phyloP scores from a whole-genome alignment of 1,284 basidiomycete genomes.

The Rhodotorula sp. region DNA sequence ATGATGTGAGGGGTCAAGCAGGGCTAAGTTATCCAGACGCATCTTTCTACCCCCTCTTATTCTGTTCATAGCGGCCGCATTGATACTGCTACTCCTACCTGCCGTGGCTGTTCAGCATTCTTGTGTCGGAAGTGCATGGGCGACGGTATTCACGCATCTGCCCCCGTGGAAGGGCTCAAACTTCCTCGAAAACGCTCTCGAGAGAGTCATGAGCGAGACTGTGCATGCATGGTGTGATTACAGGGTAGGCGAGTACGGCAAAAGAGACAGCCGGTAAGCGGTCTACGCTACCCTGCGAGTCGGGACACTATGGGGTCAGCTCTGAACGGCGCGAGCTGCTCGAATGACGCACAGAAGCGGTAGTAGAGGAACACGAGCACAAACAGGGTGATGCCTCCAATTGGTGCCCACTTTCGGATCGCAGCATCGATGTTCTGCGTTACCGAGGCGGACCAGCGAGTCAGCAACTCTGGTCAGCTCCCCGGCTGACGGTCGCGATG shows the following conservation, averaged over 20 bases:
- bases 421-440: slow-evolving; percentile 67
- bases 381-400: slow-evolving; percentile 76
- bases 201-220: not conserved
- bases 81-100: not conserved
- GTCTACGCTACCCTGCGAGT: slow-evolving; percentile 1
- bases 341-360: slow-evolving; percentile 62
- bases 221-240: not conserved
- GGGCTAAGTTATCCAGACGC: not conserved
- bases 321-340: not conserved
- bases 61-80: not conserved
- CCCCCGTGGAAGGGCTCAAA: not conserved
- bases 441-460: too few species aligned
- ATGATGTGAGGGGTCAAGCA: not conserved
- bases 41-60: too few species aligned
- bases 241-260: not conserved
- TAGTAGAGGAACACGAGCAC: slow-evolving; percentile 87
- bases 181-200: not conserved
- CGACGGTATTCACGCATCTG: too few species aligned
- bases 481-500: too few species aligned
- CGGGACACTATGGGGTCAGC: not conserved
- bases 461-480: not conserved
- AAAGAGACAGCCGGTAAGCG: not conserved
- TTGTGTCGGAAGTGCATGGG: too few species aligned
- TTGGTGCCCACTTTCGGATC: slow-evolving; percentile 91
- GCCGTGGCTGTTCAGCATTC: too few species aligned